Conservation (phyloP, 31 red algal species). For the Endocladia muricata region DNA sequence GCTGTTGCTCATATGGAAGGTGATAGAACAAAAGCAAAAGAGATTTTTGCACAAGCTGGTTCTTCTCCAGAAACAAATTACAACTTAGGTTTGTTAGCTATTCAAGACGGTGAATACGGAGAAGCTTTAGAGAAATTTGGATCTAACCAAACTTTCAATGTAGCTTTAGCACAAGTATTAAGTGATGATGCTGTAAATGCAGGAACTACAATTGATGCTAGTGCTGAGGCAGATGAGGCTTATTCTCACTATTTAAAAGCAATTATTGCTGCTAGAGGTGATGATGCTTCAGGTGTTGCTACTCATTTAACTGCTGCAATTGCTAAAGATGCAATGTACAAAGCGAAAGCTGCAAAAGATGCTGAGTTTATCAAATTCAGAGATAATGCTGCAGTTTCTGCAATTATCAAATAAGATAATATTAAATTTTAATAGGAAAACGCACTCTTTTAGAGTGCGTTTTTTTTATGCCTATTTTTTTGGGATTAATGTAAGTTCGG, state of each 20-base stretch:
- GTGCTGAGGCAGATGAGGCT: neutral
- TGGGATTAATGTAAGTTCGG: too few species aligned
- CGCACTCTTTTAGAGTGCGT: slow-evolving; percentile 4
- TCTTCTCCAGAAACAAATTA: too few species aligned
- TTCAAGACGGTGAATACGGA: too few species aligned
- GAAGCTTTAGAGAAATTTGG: too few species aligned
- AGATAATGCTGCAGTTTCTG: slow-evolving; percentile 5
- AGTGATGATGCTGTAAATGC: too few species aligned
- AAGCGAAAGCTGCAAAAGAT: neutral
- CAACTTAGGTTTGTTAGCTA: too few species aligned
- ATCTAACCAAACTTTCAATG: too few species aligned
- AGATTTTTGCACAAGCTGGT: too few species aligned
- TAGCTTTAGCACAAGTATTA: too few species aligned
- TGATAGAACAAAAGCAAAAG: too few species aligned
- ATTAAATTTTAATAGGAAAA: neutral
- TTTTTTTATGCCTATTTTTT: neutral
- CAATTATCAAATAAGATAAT: slow-evolving; percentile 1
- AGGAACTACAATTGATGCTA: too few species aligned
- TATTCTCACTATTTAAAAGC: slow-evolving; percentile 3
- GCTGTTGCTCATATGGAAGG: too few species aligned
- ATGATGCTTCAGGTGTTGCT: neutral
- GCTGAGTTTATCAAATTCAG: neutral
- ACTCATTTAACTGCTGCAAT: neutral
- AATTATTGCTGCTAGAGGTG: neutral
- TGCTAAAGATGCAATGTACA: neutral